These are phyloP conservation scores for Yarrowia hollandica DNA, from an alignment of 805 yeast species.

Conservation along the genomic window DNA sequence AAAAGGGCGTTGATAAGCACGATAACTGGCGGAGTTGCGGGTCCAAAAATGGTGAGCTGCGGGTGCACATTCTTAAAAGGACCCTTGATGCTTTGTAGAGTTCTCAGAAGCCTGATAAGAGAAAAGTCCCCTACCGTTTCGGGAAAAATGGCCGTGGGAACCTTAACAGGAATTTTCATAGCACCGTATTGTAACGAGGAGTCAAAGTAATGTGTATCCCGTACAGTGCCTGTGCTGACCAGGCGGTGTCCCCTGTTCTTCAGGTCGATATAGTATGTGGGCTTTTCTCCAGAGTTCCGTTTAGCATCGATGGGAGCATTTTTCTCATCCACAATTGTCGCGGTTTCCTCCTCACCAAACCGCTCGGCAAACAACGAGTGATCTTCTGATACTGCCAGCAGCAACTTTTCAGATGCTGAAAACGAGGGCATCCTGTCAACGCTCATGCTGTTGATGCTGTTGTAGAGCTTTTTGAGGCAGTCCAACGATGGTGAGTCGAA, in stretches of 20 bases:
- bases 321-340: background rate
- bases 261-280: constrained; percentile 36
- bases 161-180: constrained; percentile 39
- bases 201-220: constrained; percentile 41
- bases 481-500: constrained; percentile 39
- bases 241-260: constrained; percentile 35
- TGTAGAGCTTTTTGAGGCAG: constrained; percentile 38
- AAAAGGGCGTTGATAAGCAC: constrained; percentile 53
- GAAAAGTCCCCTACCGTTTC: constrained; percentile 42
- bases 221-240: constrained; percentile 29
- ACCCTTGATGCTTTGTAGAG: constrained; percentile 34
- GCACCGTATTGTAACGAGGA: constrained; percentile 36
- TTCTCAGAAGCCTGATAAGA: constrained; percentile 38
- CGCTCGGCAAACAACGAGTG: constrained; percentile 37
- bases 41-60: constrained; percentile 55
- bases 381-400: constrained; percentile 36
- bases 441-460: constrained; percentile 39
- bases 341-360: constrained; percentile 32
- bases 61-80: constrained; percentile 42
- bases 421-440: constrained; percentile 38
- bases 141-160: constrained; percentile 39
- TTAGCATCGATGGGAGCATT: background rate
- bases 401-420: constrained; percentile 36
- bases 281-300: constrained; percentile 20
- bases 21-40: constrained; percentile 55